phyloP scores from a whole-genome alignment of 805 yeast species.

The Candida ficus region DNA sequence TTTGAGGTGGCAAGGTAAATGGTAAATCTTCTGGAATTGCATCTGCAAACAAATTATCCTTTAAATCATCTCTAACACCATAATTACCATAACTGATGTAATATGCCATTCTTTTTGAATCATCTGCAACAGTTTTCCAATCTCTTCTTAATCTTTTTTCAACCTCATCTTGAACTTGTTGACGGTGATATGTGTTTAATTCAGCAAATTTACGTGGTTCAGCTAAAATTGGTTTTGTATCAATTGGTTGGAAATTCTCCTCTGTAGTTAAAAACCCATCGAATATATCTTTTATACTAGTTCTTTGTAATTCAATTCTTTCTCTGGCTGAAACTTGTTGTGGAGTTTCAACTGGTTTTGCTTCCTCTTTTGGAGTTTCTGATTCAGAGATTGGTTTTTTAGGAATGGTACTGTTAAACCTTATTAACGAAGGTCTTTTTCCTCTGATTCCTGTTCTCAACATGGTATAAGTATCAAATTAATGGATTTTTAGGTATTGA shows the following conservation, averaged over 20 bases:
- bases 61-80: conserved; percentile 61
- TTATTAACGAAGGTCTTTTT: not conserved
- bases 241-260: conserved; percentile 44
- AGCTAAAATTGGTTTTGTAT: conserved; percentile 36
- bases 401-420: conserved; percentile 2
- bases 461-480: conserved; percentile 2
- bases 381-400: not conserved
- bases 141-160: conserved; percentile 41
- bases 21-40: conserved; percentile 57
- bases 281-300: conserved; percentile 24
- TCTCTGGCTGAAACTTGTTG: conserved; percentile 17
- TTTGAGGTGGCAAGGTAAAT: conserved; percentile 38
- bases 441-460: conserved; percentile 2
- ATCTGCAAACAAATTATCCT: conserved; percentile 36
- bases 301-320: conserved; percentile 21
- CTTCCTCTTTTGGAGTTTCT: not conserved
- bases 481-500: not conserved
- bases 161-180: conserved; percentile 50
- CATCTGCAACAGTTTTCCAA: conserved; percentile 48
- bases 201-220: conserved; percentile 32
- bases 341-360: not conserved
- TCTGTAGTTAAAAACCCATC: conserved; percentile 28
- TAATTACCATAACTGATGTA: conserved; percentile 64
- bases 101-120: conserved; percentile 52
- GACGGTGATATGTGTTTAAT: conserved; percentile 43